Conservation (phyloP, 1,284 basidiomycete species). For the Neonothopanus nambi region DNA sequence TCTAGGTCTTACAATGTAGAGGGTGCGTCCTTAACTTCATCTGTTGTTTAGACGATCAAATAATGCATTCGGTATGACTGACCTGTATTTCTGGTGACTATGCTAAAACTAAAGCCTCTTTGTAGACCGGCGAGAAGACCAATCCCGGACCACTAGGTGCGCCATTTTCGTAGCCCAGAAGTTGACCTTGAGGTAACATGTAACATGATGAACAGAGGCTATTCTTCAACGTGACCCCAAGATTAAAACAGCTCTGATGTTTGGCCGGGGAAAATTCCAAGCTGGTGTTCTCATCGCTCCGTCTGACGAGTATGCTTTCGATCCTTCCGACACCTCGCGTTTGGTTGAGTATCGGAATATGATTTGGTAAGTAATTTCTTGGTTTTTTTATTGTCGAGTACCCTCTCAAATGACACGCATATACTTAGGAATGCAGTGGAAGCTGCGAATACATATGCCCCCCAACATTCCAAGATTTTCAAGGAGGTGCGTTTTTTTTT, state of each 20-base stretch:
- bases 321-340: neutral
- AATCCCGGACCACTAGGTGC: slow-evolving; percentile 1
- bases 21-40: neutral
- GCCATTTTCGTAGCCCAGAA: too few relatives aligned
- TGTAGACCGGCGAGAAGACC: slow-evolving; percentile 5
- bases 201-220: neutral
- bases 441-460: neutral
- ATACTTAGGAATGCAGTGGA: neutral
- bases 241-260: neutral
- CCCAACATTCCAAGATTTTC: slow-evolving; percentile 5
- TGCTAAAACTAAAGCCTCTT: too few relatives aligned
- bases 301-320: neutral
- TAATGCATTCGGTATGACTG: slow-evolving; percentile 4
- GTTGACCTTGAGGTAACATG: too few relatives aligned
- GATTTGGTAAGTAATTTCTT: too few relatives aligned
- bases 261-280: neutral
- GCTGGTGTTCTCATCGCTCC: neutral
- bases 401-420: too few relatives aligned
- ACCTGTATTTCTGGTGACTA: too few relatives aligned
- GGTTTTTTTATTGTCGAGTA: too few relatives aligned
- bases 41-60: neutral
- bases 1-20: too few relatives aligned
- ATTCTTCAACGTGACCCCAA: neutral
- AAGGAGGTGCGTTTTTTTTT: slow-evolving; percentile 10
- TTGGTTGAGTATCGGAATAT: neutral